Base-by-base conservation (phyloP, 306 rosid genomes). In the Bauhinia variegata region DNA sequence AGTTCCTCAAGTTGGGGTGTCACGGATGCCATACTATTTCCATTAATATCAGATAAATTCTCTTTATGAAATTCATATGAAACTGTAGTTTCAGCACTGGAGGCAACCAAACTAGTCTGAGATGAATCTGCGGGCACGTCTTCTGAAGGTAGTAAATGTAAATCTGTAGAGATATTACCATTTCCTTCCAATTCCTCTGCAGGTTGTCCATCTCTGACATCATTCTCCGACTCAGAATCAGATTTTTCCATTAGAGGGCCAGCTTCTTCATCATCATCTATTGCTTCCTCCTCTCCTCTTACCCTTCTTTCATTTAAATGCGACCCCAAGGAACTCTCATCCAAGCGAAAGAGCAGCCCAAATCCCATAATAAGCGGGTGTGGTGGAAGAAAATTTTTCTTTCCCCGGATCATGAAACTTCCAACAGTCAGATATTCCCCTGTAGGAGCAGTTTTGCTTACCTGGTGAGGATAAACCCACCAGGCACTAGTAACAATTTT, bases 391-490 rank as follows among this genome's bases (percentile, higher is more conserved):
- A 88, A 93, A 68, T 86, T 93, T 78, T 90, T 93, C 87, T 82
- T 93, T 68, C 99, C 99, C 47, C 99, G 85, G 60, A 90, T 90
- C 96, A 93, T 93, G 75, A 93, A 93, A 83, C 99, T 93, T 54
- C 99, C 99, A 36, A 88, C 96, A 50, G 99, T 93, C 61, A 93
- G 96, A 83, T 93, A 93, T 77, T 93, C 99, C 67, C 97, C 99
- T 2, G 96, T 90, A 50, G 99, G 99, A 70, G 99, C 99, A 75
- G 99, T 93, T 90, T 93, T 93, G 82, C 95, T 93, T 61, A 93
- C 99, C 78, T 93, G 99, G 74, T 88, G 86, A 66, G 97, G 97
- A 80, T 86, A 81, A 82, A 90, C 99, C 96, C 99, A 93, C 99
- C 96, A 93, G 79, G 99, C 97, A 80, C 99, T 93, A 6, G 97